Evolutionary conservation across 208 protist species (phyloP).

Genomic region (Trypanosoma avium): DNA sequence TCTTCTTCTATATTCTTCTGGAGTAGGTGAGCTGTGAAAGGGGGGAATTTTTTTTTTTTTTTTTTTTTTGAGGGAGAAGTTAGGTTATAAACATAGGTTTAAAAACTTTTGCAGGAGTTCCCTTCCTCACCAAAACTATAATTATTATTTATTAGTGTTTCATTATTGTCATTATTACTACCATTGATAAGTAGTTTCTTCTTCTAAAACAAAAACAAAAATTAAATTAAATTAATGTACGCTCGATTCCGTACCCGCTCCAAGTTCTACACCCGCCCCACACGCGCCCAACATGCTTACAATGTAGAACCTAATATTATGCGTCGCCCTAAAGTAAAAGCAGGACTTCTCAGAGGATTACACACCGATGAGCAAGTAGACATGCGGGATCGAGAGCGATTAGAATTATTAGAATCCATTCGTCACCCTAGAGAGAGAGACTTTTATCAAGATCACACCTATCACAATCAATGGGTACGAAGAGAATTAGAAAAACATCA

Average conservation of each 20-base stretch:
- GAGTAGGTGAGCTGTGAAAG: too few relatives aligned
- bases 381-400: conserved; percentile 69
- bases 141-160: too few relatives aligned
- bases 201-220: neutral
- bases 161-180: too few relatives aligned
- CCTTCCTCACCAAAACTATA: too few relatives aligned
- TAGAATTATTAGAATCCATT: conserved; percentile 81
- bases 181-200: too few relatives aligned
- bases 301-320: conserved; percentile 66
- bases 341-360: conserved; percentile 59
- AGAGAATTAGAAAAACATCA: conserved; percentile 77
- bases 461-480: conserved; percentile 88
- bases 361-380: conserved; percentile 79
- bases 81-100: too few relatives aligned
- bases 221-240: conserved; percentile 49
- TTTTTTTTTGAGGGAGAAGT: too few relatives aligned
- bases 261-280: conserved; percentile 74
- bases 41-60: too few relatives aligned
- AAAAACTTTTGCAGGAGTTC: too few relatives aligned
- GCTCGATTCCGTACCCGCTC: conserved; percentile 82
- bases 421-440: conserved; percentile 85
- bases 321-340: conserved; percentile 65
- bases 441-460: conserved; percentile 93
- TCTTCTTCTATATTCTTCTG: too few relatives aligned
- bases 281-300: conserved; percentile 59